Percentiles rank a stretch among this genome's conserved stretches.
Evolutionary conservation across 768 basidiomycete genomes (phyloP).

Genomic region (Guyanaporus albipodus): DNA sequence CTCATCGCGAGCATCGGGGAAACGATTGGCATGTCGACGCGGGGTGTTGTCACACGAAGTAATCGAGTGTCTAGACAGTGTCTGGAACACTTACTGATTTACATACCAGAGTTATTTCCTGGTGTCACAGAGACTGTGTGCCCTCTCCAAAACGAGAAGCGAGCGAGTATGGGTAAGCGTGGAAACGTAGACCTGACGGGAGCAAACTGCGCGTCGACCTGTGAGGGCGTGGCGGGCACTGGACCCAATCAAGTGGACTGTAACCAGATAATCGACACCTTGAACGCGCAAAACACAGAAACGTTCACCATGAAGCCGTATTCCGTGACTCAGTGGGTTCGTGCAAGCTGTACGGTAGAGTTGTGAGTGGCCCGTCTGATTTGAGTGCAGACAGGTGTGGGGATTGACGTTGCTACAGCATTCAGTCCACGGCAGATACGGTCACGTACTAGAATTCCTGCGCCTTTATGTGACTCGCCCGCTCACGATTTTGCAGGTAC

Average conservation of each 20-base stretch:
- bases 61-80: background rate
- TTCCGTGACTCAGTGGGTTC: constrained; percentile 1
- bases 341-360: constrained; percentile 3
- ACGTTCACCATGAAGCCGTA: background rate
- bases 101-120: background rate
- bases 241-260: constrained; percentile 9
- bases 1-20: background rate
- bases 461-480: background rate
- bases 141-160: background rate
- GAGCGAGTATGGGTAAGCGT: background rate
- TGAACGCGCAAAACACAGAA: background rate
- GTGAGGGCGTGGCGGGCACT: background rate
- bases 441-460: background rate
- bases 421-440: constrained; percentile 7
- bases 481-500: constrained; percentile 7
- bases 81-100: background rate
- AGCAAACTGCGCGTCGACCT: background rate
- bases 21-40: background rate
- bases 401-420: background rate
- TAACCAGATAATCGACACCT: background rate
- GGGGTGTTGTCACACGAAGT: background rate
- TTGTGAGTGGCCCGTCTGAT: constrained; percentile 1
- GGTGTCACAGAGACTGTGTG: background rate
- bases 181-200: background rate
- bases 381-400: background rate